Evolutionary conservation across 306 rosid genomes (phyloP).

Genomic region (Pterocarpus santalinus): DNA sequence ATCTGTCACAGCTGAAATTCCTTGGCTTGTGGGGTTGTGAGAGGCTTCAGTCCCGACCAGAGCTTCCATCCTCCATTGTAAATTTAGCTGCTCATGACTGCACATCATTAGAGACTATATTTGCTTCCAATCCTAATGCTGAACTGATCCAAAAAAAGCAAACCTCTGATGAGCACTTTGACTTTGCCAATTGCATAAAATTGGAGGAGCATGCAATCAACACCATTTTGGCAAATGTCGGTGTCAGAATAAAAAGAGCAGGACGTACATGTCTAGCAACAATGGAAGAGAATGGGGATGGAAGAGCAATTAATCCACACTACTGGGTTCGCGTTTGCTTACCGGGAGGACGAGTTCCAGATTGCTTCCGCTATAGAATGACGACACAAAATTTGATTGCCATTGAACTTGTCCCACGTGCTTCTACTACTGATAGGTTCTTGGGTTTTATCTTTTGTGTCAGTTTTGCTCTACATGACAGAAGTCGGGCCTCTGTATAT

Average conservation of each 20-base stretch:
- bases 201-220: not conserved
- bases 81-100: not conserved
- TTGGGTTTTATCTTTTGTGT: too few species aligned
- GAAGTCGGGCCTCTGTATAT: not conserved
- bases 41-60: not conserved
- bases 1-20: too few species aligned
- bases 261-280: not conserved
- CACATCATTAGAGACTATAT: not conserved
- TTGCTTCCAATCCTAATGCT: not conserved
- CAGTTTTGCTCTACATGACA: too few species aligned
- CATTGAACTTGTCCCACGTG: not conserved
- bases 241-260: not conserved
- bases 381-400: not conserved
- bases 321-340: not conserved
- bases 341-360: not conserved
- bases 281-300: not conserved
- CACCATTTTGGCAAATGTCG: not conserved
- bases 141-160: not conserved
- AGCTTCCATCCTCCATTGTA: not conserved
- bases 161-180: too few species aligned
- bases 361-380: not conserved
- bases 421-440: not conserved
- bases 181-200: not conserved
- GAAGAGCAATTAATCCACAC: not conserved
- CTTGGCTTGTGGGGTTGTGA: too few species aligned